These are phyloP conservation scores for Drechmeria coniospora DNA, from an alignment of 2,329 filamentous ascomycete species.

Conservation along the genomic window DNA sequence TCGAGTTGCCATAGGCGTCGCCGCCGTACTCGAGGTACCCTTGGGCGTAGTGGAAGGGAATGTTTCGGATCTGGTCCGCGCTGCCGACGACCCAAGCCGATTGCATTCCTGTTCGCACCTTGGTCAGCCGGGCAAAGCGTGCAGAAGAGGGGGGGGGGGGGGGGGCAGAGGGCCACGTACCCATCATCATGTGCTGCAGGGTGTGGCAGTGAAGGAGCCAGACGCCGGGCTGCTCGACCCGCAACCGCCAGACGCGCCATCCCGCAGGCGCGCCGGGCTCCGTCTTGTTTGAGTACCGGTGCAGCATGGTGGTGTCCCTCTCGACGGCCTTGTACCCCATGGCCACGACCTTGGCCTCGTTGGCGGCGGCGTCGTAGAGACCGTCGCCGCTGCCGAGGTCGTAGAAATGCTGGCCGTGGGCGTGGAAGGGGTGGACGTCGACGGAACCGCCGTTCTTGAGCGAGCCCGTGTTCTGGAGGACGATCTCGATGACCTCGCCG, in stretches of 20 bases:
- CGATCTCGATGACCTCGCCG: slow-evolving; percentile 40
- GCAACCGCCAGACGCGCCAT: slow-evolving; percentile 46
- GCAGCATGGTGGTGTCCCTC: slow-evolving; percentile 26
- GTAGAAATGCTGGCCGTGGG: slow-evolving; percentile 6
- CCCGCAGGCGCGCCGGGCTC: slow-evolving; percentile 27
- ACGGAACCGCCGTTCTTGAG: slow-evolving; percentile 12
- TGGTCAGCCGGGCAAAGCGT: neutral
- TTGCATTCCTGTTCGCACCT: slow-evolving; percentile 9
- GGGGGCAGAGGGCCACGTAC: no score
- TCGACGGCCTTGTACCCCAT: slow-evolving; percentile 9
- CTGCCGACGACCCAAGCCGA: slow-evolving; percentile 12
- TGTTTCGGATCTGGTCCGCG: slow-evolving; percentile 5
- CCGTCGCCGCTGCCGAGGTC: slow-evolving; percentile 7
- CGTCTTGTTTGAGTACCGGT: slow-evolving; percentile 1
- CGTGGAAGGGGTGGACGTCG: slow-evolving; percentile 7
- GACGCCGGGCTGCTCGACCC: slow-evolving; percentile 27
- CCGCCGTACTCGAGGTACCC: slow-evolving; percentile 30
- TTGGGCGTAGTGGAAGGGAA: slow-evolving; percentile 15
- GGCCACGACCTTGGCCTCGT: slow-evolving; percentile 2
- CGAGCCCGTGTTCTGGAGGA: slow-evolving; percentile 25
- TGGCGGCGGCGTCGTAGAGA: slow-evolving; percentile 2
- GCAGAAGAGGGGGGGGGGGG: no score
- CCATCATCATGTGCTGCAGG: slow-evolving; percentile 39
- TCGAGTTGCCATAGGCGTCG: slow-evolving; percentile 25
- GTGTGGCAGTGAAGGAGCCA: slow-evolving; percentile 51